Evolutionary conservation across 1,284 basidiomycete species (phyloP), one percentile per base, ranked within the genome.

Genomic region (Austroboletus niveus): DNA sequence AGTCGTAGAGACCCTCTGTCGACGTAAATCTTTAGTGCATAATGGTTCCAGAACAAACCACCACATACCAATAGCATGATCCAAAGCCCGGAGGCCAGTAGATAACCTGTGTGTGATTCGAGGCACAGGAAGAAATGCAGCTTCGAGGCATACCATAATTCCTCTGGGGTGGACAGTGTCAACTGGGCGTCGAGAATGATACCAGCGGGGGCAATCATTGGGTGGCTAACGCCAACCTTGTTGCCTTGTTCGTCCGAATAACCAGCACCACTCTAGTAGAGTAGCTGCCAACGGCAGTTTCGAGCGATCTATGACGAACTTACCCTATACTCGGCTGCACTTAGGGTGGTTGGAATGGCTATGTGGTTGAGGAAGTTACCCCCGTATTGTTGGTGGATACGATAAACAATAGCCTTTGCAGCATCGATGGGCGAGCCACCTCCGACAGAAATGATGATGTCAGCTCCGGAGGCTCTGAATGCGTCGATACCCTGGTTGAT

Each of bases 361-460:
- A 93, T 84, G 58, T 85, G 80, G 32, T 55, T 60, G 60, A 75
- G 49, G 70, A 73, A 60, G 60, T 74, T 51, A 3, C 76, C 78
- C 15, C 80, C 81, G 4, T 58, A 69, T 54, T 82, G 78, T 59
- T 85, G 69, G 54, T 84, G 81, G 35, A 82, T 70, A 51, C 77
- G 75, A 65, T 83, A 84, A 12, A 85, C 66, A 36, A 89, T 85
- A 1, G 81, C 81, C 62, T 91, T 90, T 30, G 85, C 74, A 3
- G 86, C 87, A 65, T 92, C 90, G 53, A 91, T 75, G 11, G 89
- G 88, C 1, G 87, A 89, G 34, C 89, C 90, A 30, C 90, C 90
- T 3, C 90, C 90, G 30, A 92, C 75, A 34, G 87, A 75, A 42
- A 91, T 78, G 60, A 90, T 80, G 39, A 84, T 75, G 62, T 91